These are phyloP conservation scores for Yarrowia sp. DNA, from an alignment of 805 yeast species.

Conservation along the genomic window DNA sequence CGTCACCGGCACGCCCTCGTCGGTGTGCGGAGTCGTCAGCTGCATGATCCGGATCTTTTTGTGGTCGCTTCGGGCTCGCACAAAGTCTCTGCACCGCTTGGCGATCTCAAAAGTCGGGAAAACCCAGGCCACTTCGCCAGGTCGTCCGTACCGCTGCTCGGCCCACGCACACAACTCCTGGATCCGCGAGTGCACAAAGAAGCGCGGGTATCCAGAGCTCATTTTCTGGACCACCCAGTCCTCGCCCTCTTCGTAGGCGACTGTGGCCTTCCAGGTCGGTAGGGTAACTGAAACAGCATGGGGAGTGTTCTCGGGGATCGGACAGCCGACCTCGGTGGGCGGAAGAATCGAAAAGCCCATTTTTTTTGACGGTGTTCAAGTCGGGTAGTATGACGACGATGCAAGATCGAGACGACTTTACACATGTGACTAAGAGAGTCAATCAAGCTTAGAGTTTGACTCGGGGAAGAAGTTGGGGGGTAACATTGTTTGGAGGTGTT, in stretches of 20 bases:
- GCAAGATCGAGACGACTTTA: too few relatives aligned
- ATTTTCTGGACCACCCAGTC: conserved; percentile 73
- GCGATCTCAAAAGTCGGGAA: conserved; percentile 80
- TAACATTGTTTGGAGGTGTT: too few relatives aligned
- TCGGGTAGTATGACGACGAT: too few relatives aligned
- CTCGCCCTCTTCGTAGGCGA: conserved; percentile 90
- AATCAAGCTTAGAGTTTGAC: conserved; percentile 5
- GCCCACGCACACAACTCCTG: conserved; percentile 36
- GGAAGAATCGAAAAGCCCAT: conserved; percentile 31
- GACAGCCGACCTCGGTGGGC: conserved; percentile 61
- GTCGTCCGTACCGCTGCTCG: conserved; percentile 71
- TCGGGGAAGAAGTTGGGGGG: conserved; percentile 3
- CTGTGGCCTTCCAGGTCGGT: conserved; percentile 92
- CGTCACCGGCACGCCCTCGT: conserved; percentile 35
- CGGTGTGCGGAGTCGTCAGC: conserved; percentile 54
- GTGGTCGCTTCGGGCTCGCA: conserved; percentile 41
- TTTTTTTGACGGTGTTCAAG: too few relatives aligned
- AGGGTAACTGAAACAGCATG: conserved; percentile 94
- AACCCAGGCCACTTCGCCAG: conserved; percentile 69
- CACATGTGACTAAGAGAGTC: conserved; percentile 11
- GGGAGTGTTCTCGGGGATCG: conserved; percentile 84
- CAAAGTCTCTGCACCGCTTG: conserved; percentile 77
- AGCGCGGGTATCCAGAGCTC: conserved; percentile 80
- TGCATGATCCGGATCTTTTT: conserved; percentile 62
- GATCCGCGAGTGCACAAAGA: conserved; percentile 42